phyloP scores from a whole-genome alignment of 2,329 filamentous ascomycete species.

The Hypoxylon sp. region DNA sequence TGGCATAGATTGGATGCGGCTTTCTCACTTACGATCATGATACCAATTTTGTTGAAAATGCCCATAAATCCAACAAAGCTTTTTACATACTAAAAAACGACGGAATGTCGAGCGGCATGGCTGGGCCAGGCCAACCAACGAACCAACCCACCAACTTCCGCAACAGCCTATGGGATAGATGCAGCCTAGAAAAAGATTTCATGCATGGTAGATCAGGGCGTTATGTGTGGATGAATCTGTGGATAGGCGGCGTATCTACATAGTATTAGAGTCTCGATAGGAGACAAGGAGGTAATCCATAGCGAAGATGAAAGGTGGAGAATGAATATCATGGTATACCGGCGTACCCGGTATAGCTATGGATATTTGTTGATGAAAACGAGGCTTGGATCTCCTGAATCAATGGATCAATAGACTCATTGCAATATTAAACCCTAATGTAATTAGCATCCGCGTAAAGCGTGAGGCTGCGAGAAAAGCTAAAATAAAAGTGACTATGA shows the following conservation, averaged over 20 bases:
- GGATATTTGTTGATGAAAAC: background rate
- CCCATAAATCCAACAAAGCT: slow-evolving; percentile 21
- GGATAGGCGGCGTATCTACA: slow-evolving; percentile 2
- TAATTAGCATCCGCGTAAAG: background rate
- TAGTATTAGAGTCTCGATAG: slow-evolving; percentile 3
- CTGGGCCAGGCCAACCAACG: background rate
- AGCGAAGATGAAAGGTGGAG: background rate
- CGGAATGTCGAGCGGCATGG: slow-evolving; percentile 10
- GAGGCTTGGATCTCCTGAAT: slow-evolving; percentile 25
- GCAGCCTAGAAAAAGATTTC: slow-evolving; percentile 14
- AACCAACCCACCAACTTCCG: background rate
- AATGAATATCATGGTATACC: background rate
- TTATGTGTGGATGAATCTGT: slow-evolving; percentile 19
- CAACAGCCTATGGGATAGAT: slow-evolving; percentile 10
- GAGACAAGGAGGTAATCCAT: slow-evolving; percentile 12
- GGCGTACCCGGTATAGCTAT: slow-evolving; percentile 1
- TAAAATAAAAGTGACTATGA: background rate
- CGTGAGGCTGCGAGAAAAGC: background rate
- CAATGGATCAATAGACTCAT: slow-evolving; percentile 20
- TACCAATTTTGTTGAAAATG: slow-evolving; percentile 41
- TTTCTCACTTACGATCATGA: slow-evolving; percentile 41
- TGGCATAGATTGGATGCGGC: slow-evolving; percentile 26
- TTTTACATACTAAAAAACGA: slow-evolving; percentile 9
- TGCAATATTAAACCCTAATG: slow-evolving; percentile 1
- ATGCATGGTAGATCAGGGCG: slow-evolving; percentile 34